Evolutionary conservation across 1,139 yeast genomes (phyloP), one percentile per base, ranked within the genome.

Genomic region (Saccharomyces uvarum): DNA sequence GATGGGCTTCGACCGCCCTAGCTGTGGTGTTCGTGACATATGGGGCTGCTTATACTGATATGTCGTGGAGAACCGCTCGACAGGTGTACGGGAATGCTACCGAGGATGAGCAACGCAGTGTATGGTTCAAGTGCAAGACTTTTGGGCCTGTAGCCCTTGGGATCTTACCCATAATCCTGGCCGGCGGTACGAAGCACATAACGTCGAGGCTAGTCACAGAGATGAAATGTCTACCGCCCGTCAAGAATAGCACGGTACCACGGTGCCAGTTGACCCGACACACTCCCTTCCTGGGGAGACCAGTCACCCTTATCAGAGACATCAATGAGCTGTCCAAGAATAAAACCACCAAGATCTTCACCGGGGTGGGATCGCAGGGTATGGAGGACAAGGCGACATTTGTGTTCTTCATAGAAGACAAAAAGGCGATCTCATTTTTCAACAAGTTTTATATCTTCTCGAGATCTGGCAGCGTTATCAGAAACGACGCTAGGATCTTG

Each of bases 351-450:
- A 57, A 60, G 29, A 63, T 66, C 3, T 68, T 58, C 46, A 68
- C 72, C 1, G 71, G 72, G 2, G 57, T 54, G 4, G 71, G 72
- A 7, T 28, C 52, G 1, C 68, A 66, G 49, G 70, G 70, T n/a
- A 59, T 66, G 16, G 70, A 66, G 14, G 70, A 68, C 55, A 62
- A 57, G 29, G 59, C 62, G 2, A 61, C 71, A 1, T 64, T 63
- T 49, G 58, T 61, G 1, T 67, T 67, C 54, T 62, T 61, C 47
- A 56, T 68, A 8, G 56, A 55, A 26, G 67, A 64, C 49, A 54
- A 53, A 27, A 55, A 56, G 27, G 47, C 52, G 13, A 60, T 52
- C 49, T 55, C 56, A 21, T 53, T 59, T 55, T 56, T 62, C 56
- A 51, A 62, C 27, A 63, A 57, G 38, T 55, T 60, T 28, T 67